Base-by-base conservation (phyloP, 2,329 filamentous ascomycete genomes). In the Alternaria conjuncta region DNA sequence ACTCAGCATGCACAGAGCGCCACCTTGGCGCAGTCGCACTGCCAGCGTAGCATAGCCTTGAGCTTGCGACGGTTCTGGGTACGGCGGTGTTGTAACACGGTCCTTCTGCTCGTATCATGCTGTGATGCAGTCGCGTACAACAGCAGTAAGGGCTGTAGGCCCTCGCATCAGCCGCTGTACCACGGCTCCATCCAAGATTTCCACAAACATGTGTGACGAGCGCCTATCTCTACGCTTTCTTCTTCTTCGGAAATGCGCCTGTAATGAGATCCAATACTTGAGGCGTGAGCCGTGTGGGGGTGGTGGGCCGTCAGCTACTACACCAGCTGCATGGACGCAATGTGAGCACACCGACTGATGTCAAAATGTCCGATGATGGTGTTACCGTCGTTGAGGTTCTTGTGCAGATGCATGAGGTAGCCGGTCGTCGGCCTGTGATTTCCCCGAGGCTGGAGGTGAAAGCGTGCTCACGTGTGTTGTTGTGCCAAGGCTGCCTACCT, bases 141-240 rank as follows among this genome's bases (percentile, higher is more conserved):
- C 50, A 50, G 21, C 28, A 30, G 32, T 28, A 55, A 49, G 46
- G 55, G 53, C 61, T 62, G 59, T 60, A 60, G 26, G 50, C 49
- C 43, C 47, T 58, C 25, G 32, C 32, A 50, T 64, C 67, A 62
- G 64, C 67, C 56, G 69, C 60, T 59, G 65, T 67, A 60, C 46
- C 45, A 70, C 64, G 44, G 44, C 36, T 32, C 49, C 18, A 44
- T 55, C 55, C 44, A 45, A 57, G 55, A 41, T 60, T 32, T 47
- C 60, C 30, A 56, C 53, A 66, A 62, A 47, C 43, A 60, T 55
- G 64, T 61, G 53, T 47, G 61, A 64, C 64, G 53, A 60, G 59
- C 67, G 63, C 57, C 57, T 57, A 53, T 59, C 55, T 63, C 49
- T 49, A 51, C 50, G 32, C 57, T 54, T 53, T 60, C 30, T 57